Percentiles rank a stretch among this genome's conserved stretches.
These are phyloP conservation scores for Ophiostoma sp. DNA, from an alignment of 2,329 filamentous ascomycete genomes.

Conservation along the genomic window DNA sequence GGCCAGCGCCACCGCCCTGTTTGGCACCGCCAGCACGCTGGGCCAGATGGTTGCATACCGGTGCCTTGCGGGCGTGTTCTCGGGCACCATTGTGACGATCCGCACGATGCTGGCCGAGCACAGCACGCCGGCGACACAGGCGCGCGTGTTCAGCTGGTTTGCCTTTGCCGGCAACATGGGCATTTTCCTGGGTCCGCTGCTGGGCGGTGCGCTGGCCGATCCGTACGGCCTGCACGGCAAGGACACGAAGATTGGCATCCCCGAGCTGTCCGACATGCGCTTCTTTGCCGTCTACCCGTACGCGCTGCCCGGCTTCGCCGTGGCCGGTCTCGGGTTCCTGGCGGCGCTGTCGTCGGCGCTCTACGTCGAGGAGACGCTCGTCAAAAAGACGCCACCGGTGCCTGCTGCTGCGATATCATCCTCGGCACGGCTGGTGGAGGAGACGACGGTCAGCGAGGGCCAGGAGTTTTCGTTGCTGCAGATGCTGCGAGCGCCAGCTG, in stretches of 20 bases:
- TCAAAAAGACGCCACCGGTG: slow-evolving; percentile 3
- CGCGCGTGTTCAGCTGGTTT: slow-evolving; percentile 69
- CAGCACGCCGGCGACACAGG: slow-evolving; percentile 64
- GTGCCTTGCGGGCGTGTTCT: slow-evolving; percentile 67
- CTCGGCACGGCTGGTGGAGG: slow-evolving; percentile 4
- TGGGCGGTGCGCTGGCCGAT: slow-evolving; percentile 65
- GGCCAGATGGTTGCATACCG: slow-evolving; percentile 70
- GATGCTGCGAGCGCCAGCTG: not conserved
- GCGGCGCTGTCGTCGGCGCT: slow-evolving; percentile 49
- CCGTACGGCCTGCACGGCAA: slow-evolving; percentile 58
- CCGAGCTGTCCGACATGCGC: not conserved
- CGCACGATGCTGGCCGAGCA: slow-evolving; percentile 73
- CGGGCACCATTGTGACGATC: slow-evolving; percentile 67
- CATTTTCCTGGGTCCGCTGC: slow-evolving; percentile 63
- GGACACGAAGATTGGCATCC: not conserved
- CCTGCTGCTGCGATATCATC: not conserved
- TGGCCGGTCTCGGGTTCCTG: slow-evolving; percentile 49
- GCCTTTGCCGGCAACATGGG: slow-evolving; percentile 70
- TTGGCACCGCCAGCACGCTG: slow-evolving; percentile 62
- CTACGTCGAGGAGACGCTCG: slow-evolving; percentile 59
- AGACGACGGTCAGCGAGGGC: slow-evolving; percentile 2
- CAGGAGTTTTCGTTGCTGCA: not conserved
- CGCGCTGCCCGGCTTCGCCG: slow-evolving; percentile 56
- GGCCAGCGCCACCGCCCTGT: slow-evolving; percentile 55
- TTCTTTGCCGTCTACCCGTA: slow-evolving; percentile 65